phyloP scores from a whole-genome alignment of 305 asterid species.

The Coffea humblotiana region DNA sequence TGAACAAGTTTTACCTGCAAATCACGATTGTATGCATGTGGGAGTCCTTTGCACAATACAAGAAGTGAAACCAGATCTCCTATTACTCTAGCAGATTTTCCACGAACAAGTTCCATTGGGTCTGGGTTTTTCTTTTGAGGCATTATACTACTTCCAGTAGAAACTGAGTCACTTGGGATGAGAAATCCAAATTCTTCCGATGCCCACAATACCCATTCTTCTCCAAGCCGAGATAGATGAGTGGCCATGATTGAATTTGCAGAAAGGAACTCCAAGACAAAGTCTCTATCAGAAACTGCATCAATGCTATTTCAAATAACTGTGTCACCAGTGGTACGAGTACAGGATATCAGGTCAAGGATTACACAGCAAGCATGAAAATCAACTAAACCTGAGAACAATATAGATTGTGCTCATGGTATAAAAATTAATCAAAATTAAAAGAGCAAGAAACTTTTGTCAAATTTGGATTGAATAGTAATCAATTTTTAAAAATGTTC shows the following conservation, averaged over 20 bases:
- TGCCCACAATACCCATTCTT: conserved; percentile 99
- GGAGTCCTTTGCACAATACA: conserved; percentile 98
- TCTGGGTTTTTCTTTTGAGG: conserved; percentile 99
- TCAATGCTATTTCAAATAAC: conserved; percentile 76
- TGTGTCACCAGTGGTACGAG: conserved; percentile 29
- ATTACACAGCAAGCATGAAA: neutral
- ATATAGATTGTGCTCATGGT: neutral
- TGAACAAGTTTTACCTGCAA: conserved; percentile 62
- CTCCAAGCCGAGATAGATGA: conserved; percentile 97
- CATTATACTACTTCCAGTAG: conserved; percentile 99
- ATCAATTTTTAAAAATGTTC: neutral
- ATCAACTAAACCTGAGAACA: neutral
- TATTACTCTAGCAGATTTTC: conserved; percentile 91
- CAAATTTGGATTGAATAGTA: neutral
- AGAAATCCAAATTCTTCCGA: conserved; percentile 97
- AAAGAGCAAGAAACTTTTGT: neutral
- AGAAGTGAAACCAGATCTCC: conserved; percentile 94
- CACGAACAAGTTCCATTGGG: conserved; percentile 98
- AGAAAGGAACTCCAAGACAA: conserved; percentile 85
- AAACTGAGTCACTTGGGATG: conserved; percentile 90
- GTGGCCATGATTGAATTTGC: conserved; percentile 81
- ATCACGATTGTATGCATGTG: conserved; percentile 95
- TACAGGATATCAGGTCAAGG: conserved; percentile 15
- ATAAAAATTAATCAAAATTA: neutral
- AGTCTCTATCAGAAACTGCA: conserved; percentile 99